A percentile compares a stretch with the other conserved stretches of the same genome.
phyloP scores from a whole-genome alignment of 192 early-diverging fungal genomes.

The Lunasporangiospora selenospora region DNA sequence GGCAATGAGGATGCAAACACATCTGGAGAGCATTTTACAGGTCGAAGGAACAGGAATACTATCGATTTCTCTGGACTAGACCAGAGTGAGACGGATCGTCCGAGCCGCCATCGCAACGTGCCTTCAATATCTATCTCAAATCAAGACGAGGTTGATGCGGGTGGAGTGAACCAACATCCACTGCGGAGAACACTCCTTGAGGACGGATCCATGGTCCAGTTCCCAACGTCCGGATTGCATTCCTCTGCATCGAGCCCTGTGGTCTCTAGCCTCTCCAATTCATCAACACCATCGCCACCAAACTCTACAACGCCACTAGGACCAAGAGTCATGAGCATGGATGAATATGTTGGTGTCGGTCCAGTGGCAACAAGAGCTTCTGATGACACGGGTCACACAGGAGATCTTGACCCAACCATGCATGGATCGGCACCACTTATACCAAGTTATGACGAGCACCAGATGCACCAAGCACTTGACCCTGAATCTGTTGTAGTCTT shows the following conservation, averaged over 20 bases:
- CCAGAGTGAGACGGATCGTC: background rate
- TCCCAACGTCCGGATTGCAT: background rate
- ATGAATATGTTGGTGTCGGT: slow-evolving; percentile 29
- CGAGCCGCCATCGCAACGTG: slow-evolving; percentile 15
- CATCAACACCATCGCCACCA: background rate
- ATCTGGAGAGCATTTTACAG: slow-evolving; percentile 8
- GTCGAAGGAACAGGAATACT: slow-evolving; percentile 14
- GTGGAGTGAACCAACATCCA: background rate
- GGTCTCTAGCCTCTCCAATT: background rate
- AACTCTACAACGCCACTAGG: background rate
- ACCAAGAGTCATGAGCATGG: slow-evolving; percentile 33
- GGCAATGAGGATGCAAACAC: slow-evolving; percentile 14
- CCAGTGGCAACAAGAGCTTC: background rate
- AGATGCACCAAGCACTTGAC: slow-evolving; percentile 19
- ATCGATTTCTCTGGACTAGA: slow-evolving; percentile 9
- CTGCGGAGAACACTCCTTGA: slow-evolving; percentile 20
- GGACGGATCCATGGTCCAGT: slow-evolving; percentile 24
- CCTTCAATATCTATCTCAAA: slow-evolving; percentile 36
- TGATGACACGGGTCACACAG: background rate
- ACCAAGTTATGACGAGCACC: slow-evolving; percentile 36
- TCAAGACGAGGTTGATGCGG: background rate
- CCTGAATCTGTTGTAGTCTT: slow-evolving; percentile 15
- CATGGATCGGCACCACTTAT: slow-evolving; percentile 28
- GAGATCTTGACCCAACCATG: background rate
- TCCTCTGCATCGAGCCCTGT: background rate